Evolutionary conservation across 345 rosid genomes (phyloP).

Genomic region (Populus alba): DNA sequence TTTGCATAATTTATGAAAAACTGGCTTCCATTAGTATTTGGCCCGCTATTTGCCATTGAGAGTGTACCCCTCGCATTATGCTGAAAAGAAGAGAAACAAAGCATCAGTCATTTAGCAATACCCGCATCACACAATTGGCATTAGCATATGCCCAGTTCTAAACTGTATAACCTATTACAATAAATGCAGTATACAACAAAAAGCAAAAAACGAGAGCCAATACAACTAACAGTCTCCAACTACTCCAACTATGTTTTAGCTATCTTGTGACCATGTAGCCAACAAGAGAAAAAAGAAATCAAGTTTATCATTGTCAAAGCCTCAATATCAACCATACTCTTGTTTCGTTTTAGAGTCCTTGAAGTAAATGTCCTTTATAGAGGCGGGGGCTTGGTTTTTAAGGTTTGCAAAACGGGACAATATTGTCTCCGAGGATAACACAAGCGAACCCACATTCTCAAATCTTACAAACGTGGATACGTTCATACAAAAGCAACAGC

Average conservation of each 20-base stretch:
- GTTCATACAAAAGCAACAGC: neutral
- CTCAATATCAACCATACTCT: neutral
- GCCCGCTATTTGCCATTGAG: constrained; percentile 96
- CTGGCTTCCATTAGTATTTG: constrained; percentile 97
- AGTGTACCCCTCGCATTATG: constrained; percentile 93
- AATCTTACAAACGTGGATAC: neutral
- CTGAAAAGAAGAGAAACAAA: constrained; percentile 32
- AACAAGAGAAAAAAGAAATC: neutral
- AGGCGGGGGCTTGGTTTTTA: neutral
- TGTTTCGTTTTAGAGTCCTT: neutral
- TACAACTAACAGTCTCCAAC: neutral
- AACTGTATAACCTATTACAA: neutral
- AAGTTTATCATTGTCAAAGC: neutral
- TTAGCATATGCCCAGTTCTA: neutral
- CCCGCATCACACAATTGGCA: neutral
- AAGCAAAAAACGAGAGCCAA: neutral
- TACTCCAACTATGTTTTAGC: neutral
- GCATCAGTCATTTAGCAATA: neutral
- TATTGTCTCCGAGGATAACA: neutral
- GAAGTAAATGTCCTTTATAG: neutral
- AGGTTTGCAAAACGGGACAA: neutral
- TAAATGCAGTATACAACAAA: neutral
- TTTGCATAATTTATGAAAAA: constrained; percentile 81
- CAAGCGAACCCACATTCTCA: neutral
- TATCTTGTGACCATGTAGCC: neutral